Evolutionary conservation across 805 yeast species (phyloP), one percentile per base, ranked within the genome.

Genomic region (Scheffersomyces spartinae): DNA sequence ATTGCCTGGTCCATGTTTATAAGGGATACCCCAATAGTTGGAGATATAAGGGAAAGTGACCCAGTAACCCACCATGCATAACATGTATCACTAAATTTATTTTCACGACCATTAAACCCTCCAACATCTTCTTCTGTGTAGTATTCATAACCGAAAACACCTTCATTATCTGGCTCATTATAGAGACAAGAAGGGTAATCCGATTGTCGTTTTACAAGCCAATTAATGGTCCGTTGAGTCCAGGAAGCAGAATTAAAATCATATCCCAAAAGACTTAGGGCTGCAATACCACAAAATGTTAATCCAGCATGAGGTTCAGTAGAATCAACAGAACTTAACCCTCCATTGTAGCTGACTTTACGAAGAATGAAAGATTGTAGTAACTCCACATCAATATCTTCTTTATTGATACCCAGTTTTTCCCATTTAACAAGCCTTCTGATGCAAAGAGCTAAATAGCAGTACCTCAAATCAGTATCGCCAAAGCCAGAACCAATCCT

Each of bases 251-350:
- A 15, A 8, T 15, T 11, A 19, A 52, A 39, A 19, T 48, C 42
- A 27, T 37, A 43, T 10, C 40, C 46, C 13, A 55, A 30, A 21
- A 81, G 36, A 17, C 46, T 41, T 29, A 84, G 55, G 1, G 80
- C 48, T 0, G 79, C 78, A 13, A 86, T 39, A 0, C 81, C 95
- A 52, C 96, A 86, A 42, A 72, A 88, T 0, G 94, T 79, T 31
- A 80, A 62, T 0, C 97, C 98, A 6, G 84, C 74, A 51, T 88
- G 96, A 3, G 85, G 61, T 47, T 88, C 98, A 9, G 59, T 51
- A 19, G 44, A 42, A 4, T 54, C 47, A 6, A 33, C 23, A 13
- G 67, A 64, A 4, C 86, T 79, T 23, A 82, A 49, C 0, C 95
- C 96, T 2, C 96, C 96, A 39, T 68, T 73, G 36, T 49, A 63